A percentile compares a stretch with the other conserved stretches of the same genome.
These are phyloP conservation scores for Moesziomyces antarcticus DNA, from an alignment of 1,284 basidiomycete genomes.

Conservation along the genomic window DNA sequence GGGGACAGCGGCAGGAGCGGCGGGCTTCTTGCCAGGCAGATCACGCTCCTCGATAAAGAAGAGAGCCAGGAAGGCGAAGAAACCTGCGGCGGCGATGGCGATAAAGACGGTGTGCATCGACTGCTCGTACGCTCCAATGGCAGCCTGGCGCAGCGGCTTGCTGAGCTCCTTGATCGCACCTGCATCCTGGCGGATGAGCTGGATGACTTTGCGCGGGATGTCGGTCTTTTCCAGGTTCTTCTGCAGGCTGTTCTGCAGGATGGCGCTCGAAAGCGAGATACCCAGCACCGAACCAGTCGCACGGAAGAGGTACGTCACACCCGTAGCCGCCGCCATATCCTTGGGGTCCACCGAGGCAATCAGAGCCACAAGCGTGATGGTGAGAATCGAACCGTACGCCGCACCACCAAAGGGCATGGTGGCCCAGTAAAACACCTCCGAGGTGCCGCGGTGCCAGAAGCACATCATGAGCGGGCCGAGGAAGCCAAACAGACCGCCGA, in stretches of 20 bases:
- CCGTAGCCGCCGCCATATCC: slow-evolving; percentile 68
- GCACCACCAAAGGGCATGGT: slow-evolving; percentile 66
- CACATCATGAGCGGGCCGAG: slow-evolving; percentile 68
- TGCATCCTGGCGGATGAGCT: slow-evolving; percentile 65
- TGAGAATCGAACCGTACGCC: slow-evolving; percentile 66
- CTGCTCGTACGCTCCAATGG: slow-evolving; percentile 66
- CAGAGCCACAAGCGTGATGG: slow-evolving; percentile 67
- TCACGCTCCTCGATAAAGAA: slow-evolving; percentile 67
- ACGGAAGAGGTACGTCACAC: slow-evolving; percentile 69
- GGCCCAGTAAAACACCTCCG: slow-evolving; percentile 65
- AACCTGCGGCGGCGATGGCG: slow-evolving; percentile 62
- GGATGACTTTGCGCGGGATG: slow-evolving; percentile 62
- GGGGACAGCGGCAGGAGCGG: slow-evolving; percentile 29
- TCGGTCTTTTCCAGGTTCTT: slow-evolving; percentile 54
- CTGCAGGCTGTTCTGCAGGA: slow-evolving; percentile 68
- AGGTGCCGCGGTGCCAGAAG: slow-evolving; percentile 66
- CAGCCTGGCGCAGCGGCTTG: slow-evolving; percentile 52
- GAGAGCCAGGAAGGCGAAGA: slow-evolving; percentile 62
- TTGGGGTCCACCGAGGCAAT: slow-evolving; percentile 68
- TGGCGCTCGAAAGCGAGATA: slow-evolving; percentile 67
- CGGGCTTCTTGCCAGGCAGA: slow-evolving; percentile 63
- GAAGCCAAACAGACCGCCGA: slow-evolving; percentile 62
- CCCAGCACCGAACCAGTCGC: slow-evolving; percentile 68
- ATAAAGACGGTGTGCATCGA: slow-evolving; percentile 68
- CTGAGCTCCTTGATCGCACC: slow-evolving; percentile 58